Conservation (phyloP, 1,284 basidiomycete genomes). For the Dichomitus squalens region DNA sequence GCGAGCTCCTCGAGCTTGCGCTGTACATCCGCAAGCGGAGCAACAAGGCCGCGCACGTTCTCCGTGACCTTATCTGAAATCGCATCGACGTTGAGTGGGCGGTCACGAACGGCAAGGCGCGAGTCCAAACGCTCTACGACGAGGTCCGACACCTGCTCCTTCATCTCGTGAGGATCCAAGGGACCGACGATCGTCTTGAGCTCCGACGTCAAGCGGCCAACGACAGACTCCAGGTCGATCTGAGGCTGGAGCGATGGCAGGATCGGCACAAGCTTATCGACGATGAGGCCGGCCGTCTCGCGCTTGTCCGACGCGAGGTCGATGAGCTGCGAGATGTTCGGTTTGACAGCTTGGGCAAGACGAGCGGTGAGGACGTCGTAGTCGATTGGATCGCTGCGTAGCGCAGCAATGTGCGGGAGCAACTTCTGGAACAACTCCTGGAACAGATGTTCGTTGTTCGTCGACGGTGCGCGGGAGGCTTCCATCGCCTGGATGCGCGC, state of each 20-base stretch:
- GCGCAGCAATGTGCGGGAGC: slow-evolving; percentile 58
- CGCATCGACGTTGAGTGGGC: slow-evolving; percentile 62
- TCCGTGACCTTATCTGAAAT: slow-evolving; percentile 60
- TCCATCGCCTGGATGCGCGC: slow-evolving; percentile 59
- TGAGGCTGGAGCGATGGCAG: slow-evolving; percentile 49
- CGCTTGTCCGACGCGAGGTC: slow-evolving; percentile 84
- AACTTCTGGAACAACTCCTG: slow-evolving; percentile 61
- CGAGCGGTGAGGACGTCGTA: slow-evolving; percentile 74
- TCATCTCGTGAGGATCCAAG: slow-evolving; percentile 80
- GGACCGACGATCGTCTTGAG: slow-evolving; percentile 70
- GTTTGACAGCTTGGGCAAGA: slow-evolving; percentile 82
- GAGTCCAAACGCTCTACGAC: slow-evolving; percentile 83
- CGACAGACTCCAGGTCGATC: slow-evolving; percentile 59
- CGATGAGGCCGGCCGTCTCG: slow-evolving; percentile 79
- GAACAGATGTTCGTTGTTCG: slow-evolving; percentile 58
- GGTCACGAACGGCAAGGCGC: slow-evolving; percentile 74
- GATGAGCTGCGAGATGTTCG: slow-evolving; percentile 83
- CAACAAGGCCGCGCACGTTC: slow-evolving; percentile 48
- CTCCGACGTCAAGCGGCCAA: slow-evolving; percentile 62
- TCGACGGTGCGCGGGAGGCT: slow-evolving; percentile 34
- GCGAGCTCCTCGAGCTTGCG: slow-evolving; percentile 42
- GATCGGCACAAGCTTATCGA: slow-evolving; percentile 70
- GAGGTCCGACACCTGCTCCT: slow-evolving; percentile 82
- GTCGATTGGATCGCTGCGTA: slow-evolving; percentile 68
- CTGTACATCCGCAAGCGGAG: slow-evolving; percentile 51